These are phyloP conservation scores for Podospora tetraspora DNA, from an alignment of 495 filamentous ascomycete species.

Conservation along the genomic window DNA sequence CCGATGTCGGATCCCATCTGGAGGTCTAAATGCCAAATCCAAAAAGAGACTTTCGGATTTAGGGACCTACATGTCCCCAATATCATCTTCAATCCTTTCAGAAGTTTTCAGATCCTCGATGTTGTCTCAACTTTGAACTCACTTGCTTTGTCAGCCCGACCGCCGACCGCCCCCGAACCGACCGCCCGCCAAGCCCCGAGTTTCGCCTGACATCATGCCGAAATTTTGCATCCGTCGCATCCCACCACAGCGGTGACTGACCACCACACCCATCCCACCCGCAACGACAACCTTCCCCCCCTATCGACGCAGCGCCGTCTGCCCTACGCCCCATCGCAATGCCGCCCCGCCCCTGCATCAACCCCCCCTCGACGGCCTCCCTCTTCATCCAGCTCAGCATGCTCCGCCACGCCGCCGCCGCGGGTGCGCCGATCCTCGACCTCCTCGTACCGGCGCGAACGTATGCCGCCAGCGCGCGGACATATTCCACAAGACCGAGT, in stretches of 20 bases:
- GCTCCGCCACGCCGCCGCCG: constrained; percentile 20
- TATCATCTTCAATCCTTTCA: background rate
- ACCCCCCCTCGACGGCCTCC: constrained; percentile 34
- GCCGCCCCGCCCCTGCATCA: constrained; percentile 32
- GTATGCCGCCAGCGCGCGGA: background rate
- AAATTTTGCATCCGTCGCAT: constrained; percentile 27
- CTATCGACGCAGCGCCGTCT: background rate
- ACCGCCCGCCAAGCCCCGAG: background rate
- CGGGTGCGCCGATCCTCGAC: constrained; percentile 31
- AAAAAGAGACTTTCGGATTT: background rate
- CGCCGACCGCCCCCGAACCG: background rate
- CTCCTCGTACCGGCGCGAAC: constrained; percentile 23
- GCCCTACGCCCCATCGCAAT: constrained; percentile 17
- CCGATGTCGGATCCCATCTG: background rate
- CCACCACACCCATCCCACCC: too few relatives aligned
- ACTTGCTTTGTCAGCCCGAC: constrained; percentile 17
- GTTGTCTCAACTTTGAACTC: background rate
- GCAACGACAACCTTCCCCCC: background rate
- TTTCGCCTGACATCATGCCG: constrained; percentile 40
- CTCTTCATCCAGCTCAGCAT: constrained; percentile 38
- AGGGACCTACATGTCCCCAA: too few relatives aligned
- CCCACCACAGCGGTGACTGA: background rate
- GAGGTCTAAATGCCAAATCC: background rate
- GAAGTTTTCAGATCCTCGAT: background rate
- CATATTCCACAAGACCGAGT: background rate